Percentiles rank a stretch among this genome's conserved stretches.
Evolutionary conservation across 805 yeast species (phyloP).

Genomic region (Yamadazyma akitaensis): DNA sequence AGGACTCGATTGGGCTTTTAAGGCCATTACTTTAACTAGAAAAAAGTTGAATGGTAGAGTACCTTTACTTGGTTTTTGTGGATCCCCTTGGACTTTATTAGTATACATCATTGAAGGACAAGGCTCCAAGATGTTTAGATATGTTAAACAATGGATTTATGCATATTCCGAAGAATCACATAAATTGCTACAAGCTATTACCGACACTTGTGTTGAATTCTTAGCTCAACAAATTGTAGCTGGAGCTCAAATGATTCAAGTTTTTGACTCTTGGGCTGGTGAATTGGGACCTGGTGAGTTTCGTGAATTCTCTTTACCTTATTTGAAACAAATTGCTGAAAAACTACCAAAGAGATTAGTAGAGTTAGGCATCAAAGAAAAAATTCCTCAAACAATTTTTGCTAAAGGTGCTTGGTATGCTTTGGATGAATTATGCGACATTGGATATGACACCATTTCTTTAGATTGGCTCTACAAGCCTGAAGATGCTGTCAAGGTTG

Average conservation of each 20-base stretch:
- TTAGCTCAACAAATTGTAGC: constrained; percentile 93
- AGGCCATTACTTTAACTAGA: constrained; percentile 90
- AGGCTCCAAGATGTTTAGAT: constrained; percentile 87
- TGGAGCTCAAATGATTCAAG: constrained; percentile 97
- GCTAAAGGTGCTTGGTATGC: constrained; percentile 99
- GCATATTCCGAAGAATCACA: constrained; percentile 72
- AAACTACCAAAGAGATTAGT: constrained; percentile 64
- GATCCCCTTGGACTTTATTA: constrained; percentile 97
- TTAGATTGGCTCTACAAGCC: constrained; percentile 92
- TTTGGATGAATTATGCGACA: constrained; percentile 72
- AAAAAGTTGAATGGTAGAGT: constrained; percentile 82
- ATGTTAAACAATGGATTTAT: constrained; percentile 89
- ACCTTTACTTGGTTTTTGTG: constrained; percentile 92
- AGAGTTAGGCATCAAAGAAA: constrained; percentile 68
- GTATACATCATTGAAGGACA: constrained; percentile 98
- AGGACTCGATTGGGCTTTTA: constrained; percentile 91
- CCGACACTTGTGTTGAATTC: constrained; percentile 89
- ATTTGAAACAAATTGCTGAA: constrained; percentile 69
- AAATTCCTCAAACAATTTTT: constrained; percentile 83
- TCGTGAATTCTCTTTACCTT: constrained; percentile 84
- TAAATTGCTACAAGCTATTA: constrained; percentile 65
- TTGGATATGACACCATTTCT: constrained; percentile 85
- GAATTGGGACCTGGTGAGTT: constrained; percentile 91
- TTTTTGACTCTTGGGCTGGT: constrained; percentile 98
- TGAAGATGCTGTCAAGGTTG: constrained; percentile 72